Evolutionary conservation across 805 yeast genomes (phyloP).

Genomic region (Cyberlindnera xylosilytica): DNA sequence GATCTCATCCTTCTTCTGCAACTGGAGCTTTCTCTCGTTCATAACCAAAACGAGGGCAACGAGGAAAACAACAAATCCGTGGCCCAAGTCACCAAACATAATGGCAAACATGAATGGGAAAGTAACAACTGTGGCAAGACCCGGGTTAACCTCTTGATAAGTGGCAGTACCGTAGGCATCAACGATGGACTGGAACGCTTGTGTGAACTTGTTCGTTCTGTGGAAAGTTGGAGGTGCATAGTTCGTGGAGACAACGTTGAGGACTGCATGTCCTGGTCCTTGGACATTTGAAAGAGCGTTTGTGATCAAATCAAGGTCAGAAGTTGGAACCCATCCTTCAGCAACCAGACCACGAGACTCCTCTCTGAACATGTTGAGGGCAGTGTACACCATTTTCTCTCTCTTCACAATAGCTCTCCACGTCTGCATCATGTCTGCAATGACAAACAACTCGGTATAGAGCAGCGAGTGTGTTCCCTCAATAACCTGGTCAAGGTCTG

Average conservation of each 20-base stretch:
- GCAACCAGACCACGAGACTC: constrained; percentile 84
- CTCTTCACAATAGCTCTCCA: constrained; percentile 71
- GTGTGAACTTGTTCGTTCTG: constrained; percentile 88
- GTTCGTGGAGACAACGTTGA: constrained; percentile 59
- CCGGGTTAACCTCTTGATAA: constrained; percentile 94
- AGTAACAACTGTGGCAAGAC: constrained; percentile 88
- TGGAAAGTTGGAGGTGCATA: constrained; percentile 93
- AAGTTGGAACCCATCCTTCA: constrained; percentile 95
- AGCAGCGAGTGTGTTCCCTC: constrained; percentile 65
- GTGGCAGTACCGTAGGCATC: constrained; percentile 95
- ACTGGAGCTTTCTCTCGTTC: constrained; percentile 68
- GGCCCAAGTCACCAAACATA: constrained; percentile 99
- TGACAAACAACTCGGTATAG: constrained; percentile 70
- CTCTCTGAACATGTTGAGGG: constrained; percentile 80
- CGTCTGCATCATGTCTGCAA: constrained; percentile 67
- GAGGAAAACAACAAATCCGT: constrained; percentile 78
- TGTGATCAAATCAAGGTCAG: constrained; percentile 66
- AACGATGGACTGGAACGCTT: constrained; percentile 87
- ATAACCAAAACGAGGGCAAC: constrained; percentile 71
- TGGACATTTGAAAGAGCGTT: constrained; percentile 56
- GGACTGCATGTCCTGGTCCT: constrained; percentile 35
- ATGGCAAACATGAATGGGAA: constrained; percentile 99
- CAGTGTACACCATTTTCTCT: constrained; percentile 79
- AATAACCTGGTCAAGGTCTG: constrained; percentile 58
- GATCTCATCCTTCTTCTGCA: constrained; percentile 81